A percentile compares a stretch with the other conserved stretches of the same genome.
phyloP scores from a whole-genome alignment of 192 early-diverging fungal species.

The Geranomyces variabilis region DNA sequence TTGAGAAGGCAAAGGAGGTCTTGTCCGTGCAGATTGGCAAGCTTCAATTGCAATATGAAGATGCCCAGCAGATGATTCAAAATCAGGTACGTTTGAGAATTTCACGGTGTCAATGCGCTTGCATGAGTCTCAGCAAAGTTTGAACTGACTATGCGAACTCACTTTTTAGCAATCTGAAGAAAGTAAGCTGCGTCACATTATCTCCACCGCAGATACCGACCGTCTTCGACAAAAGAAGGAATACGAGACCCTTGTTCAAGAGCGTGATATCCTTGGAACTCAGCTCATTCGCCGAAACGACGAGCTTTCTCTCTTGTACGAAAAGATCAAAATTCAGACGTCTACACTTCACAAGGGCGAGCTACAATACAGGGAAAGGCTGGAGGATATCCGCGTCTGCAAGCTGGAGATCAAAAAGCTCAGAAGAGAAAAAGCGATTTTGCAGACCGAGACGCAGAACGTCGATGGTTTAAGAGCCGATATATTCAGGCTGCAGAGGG shows the following conservation, averaged over 20 bases:
- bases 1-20: conserved; percentile 66
- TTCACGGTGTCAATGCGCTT: no score
- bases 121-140: no score
- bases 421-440: conserved; percentile 59
- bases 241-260: conserved; percentile 58
- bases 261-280: conserved; percentile 64
- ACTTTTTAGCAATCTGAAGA: conserved; percentile 50
- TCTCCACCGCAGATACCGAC: conserved; percentile 55
- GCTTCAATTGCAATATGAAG: conserved; percentile 56
- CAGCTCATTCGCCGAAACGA: conserved; percentile 64
- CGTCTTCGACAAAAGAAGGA: conserved; percentile 62
- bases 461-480: conserved; percentile 58
- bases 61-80: conserved; percentile 52
- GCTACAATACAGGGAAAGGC: conserved; percentile 62
- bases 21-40: conserved; percentile 56
- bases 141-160: background rate
- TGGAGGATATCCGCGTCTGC: conserved; percentile 66
- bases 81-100: conserved; percentile 48
- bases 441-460: conserved; percentile 63
- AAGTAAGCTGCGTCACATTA: conserved; percentile 63
- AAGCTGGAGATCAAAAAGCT: conserved; percentile 65
- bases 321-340: conserved; percentile 67
- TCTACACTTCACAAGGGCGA: conserved; percentile 67
- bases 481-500: conserved; percentile 61
- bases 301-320: conserved; percentile 62